These are phyloP conservation scores for Tylopilus sp. DNA, from an alignment of 768 basidiomycete genomes.

Conservation along the genomic window DNA sequence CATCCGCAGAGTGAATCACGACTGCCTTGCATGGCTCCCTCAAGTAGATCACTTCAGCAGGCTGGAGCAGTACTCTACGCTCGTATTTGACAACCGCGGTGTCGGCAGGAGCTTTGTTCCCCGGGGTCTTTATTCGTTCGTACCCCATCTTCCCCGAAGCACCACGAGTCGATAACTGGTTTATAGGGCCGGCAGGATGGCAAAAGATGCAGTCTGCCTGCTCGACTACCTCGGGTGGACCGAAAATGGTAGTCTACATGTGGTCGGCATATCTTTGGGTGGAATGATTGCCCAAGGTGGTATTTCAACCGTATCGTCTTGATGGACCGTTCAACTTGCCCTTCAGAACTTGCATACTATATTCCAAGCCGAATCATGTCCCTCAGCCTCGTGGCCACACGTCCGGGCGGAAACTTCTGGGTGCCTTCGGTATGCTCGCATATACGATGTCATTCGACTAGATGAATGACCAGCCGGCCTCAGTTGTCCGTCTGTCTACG, in stretches of 20 bases:
- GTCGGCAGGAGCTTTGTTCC: slow-evolving; percentile 74
- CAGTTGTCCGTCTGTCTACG: slow-evolving; percentile 40
- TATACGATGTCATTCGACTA: not conserved
- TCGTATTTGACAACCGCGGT: slow-evolving; percentile 85
- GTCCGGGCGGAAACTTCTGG: slow-evolving; percentile 56
- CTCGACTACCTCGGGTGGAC: slow-evolving; percentile 75
- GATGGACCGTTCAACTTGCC: not conserved
- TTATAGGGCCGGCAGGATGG: slow-evolving; percentile 69
- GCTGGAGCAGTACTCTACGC: slow-evolving; percentile 50
- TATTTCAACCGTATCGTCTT: slow-evolving; percentile 22
- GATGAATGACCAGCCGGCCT: not conserved
- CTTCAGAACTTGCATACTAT: slow-evolving; percentile 61
- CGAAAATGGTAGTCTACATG: slow-evolving; percentile 52
- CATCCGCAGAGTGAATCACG: slow-evolving; percentile 51
- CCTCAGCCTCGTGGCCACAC: slow-evolving; percentile 66
- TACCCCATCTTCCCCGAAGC: slow-evolving; percentile 1
- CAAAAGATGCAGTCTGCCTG: slow-evolving; percentile 64
- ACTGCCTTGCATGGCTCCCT: slow-evolving; percentile 56
- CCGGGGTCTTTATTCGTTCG: slow-evolving; percentile 73
- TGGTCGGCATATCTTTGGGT: slow-evolving; percentile 75
- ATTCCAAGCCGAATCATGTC: slow-evolving; percentile 68
- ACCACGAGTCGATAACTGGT: not conserved
- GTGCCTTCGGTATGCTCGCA: slow-evolving; percentile 54
- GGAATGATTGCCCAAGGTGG: slow-evolving; percentile 88
- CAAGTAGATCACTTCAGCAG: slow-evolving; percentile 65